Percentiles rank a stretch among this genome's conserved stretches.
Evolutionary conservation across 2,329 filamentous ascomycete species (phyloP).

Genomic region (Bipolaris bicolor): DNA sequence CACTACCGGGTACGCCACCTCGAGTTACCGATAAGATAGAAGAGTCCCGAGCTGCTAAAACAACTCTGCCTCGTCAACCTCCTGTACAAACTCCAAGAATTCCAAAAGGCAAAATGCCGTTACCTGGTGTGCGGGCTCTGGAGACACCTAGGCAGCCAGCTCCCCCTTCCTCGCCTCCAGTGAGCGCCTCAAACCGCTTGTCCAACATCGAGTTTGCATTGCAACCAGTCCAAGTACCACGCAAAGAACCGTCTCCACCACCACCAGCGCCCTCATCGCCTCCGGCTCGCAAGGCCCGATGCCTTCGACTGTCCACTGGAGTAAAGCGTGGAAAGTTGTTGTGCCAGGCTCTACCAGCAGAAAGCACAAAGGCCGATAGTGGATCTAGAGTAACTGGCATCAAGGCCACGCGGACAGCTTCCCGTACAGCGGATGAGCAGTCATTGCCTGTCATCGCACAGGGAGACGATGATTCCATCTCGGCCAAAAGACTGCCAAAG

Average conservation of each 20-base stretch:
- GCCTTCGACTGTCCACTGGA: conserved; percentile 49
- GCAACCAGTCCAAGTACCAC: conserved; percentile 15
- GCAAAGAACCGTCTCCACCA: conserved; percentile 11
- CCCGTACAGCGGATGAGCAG: conserved; percentile 10
- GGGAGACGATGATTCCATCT: background rate
- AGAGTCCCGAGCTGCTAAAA: conserved; percentile 1
- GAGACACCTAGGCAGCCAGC: conserved; percentile 33
- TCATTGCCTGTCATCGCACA: conserved; percentile 9
- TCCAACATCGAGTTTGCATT: conserved; percentile 40
- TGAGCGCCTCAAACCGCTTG: conserved; percentile 48
- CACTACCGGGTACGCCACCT: conserved; percentile 32
- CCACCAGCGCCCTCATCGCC: conserved; percentile 24
- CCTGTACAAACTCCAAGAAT: conserved; percentile 27
- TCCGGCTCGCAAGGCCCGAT: conserved; percentile 38
- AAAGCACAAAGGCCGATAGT: conserved; percentile 8
- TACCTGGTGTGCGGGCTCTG: conserved; percentile 30
- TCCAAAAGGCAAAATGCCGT: conserved; percentile 33
- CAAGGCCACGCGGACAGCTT: conserved; percentile 5
- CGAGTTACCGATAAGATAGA: conserved; percentile 2
- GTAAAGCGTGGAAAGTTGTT: conserved; percentile 52
- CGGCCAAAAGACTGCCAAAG: background rate
- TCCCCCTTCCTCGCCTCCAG: conserved; percentile 46
- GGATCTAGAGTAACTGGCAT: conserved; percentile 3
- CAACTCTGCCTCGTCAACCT: conserved; percentile 5
- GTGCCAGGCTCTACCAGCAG: conserved; percentile 48